Evolutionary conservation across 2,329 filamentous ascomycete genomes (phyloP), one percentile per base, ranked within the genome.

Genomic region (Aspergillus sp.): DNA sequence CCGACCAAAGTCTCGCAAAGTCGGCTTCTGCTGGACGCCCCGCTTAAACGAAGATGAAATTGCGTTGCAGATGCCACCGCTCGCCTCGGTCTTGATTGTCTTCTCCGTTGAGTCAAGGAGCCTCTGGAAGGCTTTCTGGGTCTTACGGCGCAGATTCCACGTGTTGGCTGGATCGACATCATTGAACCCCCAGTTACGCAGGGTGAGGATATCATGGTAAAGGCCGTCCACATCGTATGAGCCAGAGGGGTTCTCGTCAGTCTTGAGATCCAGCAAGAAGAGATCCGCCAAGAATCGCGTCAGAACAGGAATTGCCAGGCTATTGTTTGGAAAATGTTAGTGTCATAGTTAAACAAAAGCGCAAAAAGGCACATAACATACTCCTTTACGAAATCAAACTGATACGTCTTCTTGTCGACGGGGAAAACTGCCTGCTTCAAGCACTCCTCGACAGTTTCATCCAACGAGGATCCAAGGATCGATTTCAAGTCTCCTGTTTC

Each of bases 181-280:
- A 50, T 74, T 73, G 32, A 70, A 68, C 10, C 69, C 71, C 65
- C 68, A 76, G 43, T 66, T 62, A 29, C 73, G 72, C 19, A 76
- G 60, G 43, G 73, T 64, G 13, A 73, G 53, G 19, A 76, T 58
- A 13, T 67, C 49, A 1, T 59, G 60, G 59, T 81, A 79, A 49
- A 82, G 59, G 60, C 81, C 76, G 29, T 78, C 71, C 53, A 77
- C 73, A 0, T 70, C 72, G 51, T 76, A 78, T 19, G 50, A 47
- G 7, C 60, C 60, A 7, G 40, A 35, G 1, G 53, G 50, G 40
- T 63, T 60, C 19, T 61, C 58, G 8, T 49, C 43, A 11, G 56
- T 54, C 36, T 57, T 58, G 11, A 59, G 39, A 12, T 57, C 54
- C n/a, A 59, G 32, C 3, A 37, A 48, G 35, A 59, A 59, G 8